phyloP scores from a whole-genome alignment of 192 early-diverging fungal species.

The Backusella liffmaniae region DNA sequence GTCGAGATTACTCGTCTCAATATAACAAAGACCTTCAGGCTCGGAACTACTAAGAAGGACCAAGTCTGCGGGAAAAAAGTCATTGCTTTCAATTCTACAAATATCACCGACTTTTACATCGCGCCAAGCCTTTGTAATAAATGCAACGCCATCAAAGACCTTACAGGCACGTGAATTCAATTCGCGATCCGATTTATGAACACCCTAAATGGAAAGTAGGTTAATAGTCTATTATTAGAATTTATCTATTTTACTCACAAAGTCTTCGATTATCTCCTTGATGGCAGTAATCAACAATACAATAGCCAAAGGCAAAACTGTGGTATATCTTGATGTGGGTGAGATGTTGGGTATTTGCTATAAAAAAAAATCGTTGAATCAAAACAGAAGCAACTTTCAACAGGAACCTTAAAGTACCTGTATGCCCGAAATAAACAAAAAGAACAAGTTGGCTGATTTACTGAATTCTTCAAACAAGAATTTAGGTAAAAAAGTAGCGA shows the following conservation, averaged over 20 bases:
- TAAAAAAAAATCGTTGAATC: not conserved
- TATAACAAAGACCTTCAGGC: conserved; percentile 92
- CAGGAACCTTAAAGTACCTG: conserved; percentile 56
- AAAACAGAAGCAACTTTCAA: too few species aligned
- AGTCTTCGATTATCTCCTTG: conserved; percentile 91
- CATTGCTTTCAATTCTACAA: conserved; percentile 79
- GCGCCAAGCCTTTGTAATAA: conserved; percentile 78
- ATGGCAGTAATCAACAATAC: conserved; percentile 83
- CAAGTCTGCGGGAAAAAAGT: conserved; percentile 91
- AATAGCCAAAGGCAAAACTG: conserved; percentile 73
- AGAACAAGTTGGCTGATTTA: conserved; percentile 98
- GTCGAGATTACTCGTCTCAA: conserved; percentile 95
- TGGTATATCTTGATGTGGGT: conserved; percentile 87
- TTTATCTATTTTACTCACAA: conserved; percentile 27
- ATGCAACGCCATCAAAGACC: conserved; percentile 58
- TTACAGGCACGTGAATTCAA: conserved; percentile 66
- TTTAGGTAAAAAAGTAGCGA: conserved; percentile 91
- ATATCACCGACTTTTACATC: conserved; percentile 92
- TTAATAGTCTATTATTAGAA: too few species aligned
- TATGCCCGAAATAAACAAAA: conserved; percentile 93
- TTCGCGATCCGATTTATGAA: conserved; percentile 76
- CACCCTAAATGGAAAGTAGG: conserved; percentile 43
- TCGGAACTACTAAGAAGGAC: conserved; percentile 84
- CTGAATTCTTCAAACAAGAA: conserved; percentile 97
- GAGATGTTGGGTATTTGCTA: conserved; percentile 95